Conservation (phyloP, 768 basidiomycete species). For the Boletus rubescentipes region DNA sequence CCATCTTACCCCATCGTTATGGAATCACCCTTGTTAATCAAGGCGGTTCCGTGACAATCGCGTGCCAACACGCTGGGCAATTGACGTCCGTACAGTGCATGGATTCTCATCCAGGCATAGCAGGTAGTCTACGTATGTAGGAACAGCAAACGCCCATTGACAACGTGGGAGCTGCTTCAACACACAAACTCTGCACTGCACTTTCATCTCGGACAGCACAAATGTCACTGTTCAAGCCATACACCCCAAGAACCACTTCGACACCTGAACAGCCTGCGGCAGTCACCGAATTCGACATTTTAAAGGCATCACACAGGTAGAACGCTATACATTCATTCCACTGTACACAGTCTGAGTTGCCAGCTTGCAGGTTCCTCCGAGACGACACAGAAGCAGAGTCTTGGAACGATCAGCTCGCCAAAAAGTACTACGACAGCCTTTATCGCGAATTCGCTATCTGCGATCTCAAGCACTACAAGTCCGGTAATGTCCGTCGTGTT, state of each 20-base stretch:
- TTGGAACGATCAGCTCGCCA: constrained; percentile 87
- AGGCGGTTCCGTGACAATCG: neutral
- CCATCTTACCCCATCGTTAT: neutral
- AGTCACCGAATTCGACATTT: constrained; percentile 68
- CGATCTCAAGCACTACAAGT: constrained; percentile 95
- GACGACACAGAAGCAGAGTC: constrained; percentile 39
- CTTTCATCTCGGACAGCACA: neutral
- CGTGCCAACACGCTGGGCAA: no score
- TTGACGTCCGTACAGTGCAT: no score
- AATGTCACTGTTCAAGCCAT: constrained; percentile 17
- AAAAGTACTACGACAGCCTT: constrained; percentile 83
- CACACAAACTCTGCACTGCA: neutral
- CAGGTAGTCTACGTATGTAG: neutral
- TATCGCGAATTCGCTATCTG: constrained; percentile 92
- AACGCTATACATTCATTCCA: neutral
- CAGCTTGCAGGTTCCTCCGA: constrained; percentile 66
- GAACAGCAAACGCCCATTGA: no score
- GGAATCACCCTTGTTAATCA: neutral
- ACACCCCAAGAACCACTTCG: neutral
- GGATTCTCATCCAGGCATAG: no score
- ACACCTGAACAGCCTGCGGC: neutral
- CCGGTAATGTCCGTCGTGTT: constrained; percentile 64
- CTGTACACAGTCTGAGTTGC: neutral
- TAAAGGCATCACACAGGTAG: constrained; percentile 73
- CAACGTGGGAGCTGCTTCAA: constrained; percentile 1